Evolutionary conservation across 2,329 filamentous ascomycete species (phyloP).

Genomic region (Arachnomyces sp.): DNA sequence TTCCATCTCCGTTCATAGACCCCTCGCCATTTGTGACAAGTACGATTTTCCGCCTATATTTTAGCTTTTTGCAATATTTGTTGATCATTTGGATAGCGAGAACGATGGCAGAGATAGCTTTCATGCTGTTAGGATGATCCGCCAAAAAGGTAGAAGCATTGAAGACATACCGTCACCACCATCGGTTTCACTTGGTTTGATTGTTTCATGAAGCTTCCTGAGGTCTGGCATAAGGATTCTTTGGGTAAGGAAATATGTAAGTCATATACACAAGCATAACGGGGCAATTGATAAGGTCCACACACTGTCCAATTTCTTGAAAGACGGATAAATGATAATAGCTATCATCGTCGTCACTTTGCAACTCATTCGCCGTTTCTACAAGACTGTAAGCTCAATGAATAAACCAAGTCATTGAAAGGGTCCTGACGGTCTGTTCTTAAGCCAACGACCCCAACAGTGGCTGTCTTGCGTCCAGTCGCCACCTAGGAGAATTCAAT

Average conservation of each 20-base stretch:
- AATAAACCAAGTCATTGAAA: neutral
- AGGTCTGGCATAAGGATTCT: constrained; percentile 61
- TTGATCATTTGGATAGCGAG: constrained; percentile 81
- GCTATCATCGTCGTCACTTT: constrained; percentile 50
- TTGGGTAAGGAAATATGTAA: neutral
- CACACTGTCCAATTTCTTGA: constrained; percentile 53
- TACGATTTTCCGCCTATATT: constrained; percentile 72
- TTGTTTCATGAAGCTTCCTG: constrained; percentile 51
- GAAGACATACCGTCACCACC: constrained; percentile 58
- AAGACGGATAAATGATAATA: constrained; percentile 78
- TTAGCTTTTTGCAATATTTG: constrained; percentile 68
- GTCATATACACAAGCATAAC: neutral
- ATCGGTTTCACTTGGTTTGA: constrained; percentile 60
- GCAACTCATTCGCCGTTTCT: constrained; percentile 60
- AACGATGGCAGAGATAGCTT: constrained; percentile 72
- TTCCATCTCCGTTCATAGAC: constrained; percentile 60
- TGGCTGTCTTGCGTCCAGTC: constrained; percentile 65
- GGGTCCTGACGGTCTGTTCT: constrained; percentile 57
- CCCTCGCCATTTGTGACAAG: constrained; percentile 77
- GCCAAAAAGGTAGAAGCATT: neutral
- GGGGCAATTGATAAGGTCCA: constrained; percentile 39
- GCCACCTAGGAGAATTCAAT: constrained; percentile 37
- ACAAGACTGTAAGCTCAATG: constrained; percentile 6
- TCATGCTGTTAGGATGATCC: constrained; percentile 12
- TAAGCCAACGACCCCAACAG: constrained; percentile 71